These are phyloP conservation scores for Leccinum disarticulatum DNA, from an alignment of 768 basidiomycete species.

Conservation along the genomic window DNA sequence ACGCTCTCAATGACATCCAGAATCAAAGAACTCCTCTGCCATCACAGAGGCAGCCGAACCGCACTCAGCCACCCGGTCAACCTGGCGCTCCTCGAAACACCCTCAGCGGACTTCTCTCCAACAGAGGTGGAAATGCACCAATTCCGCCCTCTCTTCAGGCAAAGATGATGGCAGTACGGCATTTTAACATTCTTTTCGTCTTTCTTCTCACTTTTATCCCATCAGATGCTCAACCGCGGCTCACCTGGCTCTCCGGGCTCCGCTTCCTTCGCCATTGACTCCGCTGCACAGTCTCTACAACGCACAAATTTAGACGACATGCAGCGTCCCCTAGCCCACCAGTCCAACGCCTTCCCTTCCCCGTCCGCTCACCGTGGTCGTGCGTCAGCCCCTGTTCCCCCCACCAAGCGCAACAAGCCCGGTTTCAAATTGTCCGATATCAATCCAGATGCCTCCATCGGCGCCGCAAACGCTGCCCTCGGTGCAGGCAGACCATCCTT, in stretches of 20 bases:
- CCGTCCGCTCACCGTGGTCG: slow-evolving; percentile 28
- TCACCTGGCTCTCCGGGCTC: slow-evolving; percentile 26
- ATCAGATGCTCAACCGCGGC: slow-evolving; percentile 49
- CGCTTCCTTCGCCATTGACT: slow-evolving; percentile 38
- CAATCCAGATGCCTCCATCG: slow-evolving; percentile 47
- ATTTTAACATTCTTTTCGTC: not conserved
- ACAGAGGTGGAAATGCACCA: slow-evolving; percentile 51
- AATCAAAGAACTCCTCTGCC: slow-evolving; percentile 4
- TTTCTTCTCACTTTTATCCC: slow-evolving; percentile 18
- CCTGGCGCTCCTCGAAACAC: slow-evolving; percentile 24
- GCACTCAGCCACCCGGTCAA: slow-evolving; percentile 18
- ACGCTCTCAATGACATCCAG: slow-evolving; percentile 3
- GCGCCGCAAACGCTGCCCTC: slow-evolving; percentile 65
- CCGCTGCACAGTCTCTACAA: slow-evolving; percentile 41
- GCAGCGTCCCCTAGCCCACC: slow-evolving; percentile 31
- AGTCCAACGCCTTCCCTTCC: slow-evolving; percentile 38
- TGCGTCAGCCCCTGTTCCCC: slow-evolving; percentile 38
- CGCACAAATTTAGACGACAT: slow-evolving; percentile 34
- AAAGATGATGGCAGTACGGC: slow-evolving; percentile 86
- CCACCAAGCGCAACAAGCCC: slow-evolving; percentile 48
- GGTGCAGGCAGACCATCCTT: slow-evolving; percentile 64
- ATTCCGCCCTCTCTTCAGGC: slow-evolving; percentile 90
- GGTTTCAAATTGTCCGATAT: slow-evolving; percentile 66
- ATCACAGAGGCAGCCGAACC: slow-evolving; percentile 14
- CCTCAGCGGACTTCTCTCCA: slow-evolving; percentile 44